Evolutionary conservation across 306 rosid species (phyloP).

Genomic region (Pyrus betulifolia): DNA sequence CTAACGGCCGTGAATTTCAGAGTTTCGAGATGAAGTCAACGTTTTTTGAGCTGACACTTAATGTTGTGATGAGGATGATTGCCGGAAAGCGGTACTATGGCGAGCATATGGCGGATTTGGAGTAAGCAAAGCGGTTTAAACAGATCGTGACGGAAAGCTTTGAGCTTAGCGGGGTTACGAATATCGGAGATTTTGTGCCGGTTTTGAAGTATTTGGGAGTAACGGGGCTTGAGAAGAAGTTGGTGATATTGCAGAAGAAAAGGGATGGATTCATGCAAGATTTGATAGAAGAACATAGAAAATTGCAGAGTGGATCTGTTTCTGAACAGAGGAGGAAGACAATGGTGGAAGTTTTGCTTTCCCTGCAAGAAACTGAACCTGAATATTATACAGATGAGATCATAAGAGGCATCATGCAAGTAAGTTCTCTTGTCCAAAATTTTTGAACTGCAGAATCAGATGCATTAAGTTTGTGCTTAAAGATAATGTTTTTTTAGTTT

Average conservation of each 20-base stretch:
- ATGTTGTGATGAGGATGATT: constrained; percentile 32
- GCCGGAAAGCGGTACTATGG: constrained; percentile 36
- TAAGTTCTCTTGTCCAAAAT: not conserved
- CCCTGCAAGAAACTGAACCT: constrained; percentile 21
- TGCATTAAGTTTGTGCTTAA: not conserved
- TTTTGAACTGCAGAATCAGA: not conserved
- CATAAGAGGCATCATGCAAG: constrained; percentile 22
- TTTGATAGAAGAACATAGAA: constrained; percentile 13
- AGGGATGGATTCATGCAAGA: constrained; percentile 14
- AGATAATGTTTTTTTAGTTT: not conserved
- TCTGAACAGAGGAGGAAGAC: not conserved
- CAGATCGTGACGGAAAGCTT: constrained; percentile 7
- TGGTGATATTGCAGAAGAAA: constrained; percentile 7
- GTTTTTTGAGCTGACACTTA: constrained; percentile 21
- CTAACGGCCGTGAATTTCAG: constrained; percentile 1
- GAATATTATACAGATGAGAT: constrained; percentile 22
- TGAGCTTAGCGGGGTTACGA: not conserved
- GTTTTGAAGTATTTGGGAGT: not conserved
- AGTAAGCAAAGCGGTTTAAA: constrained; percentile 16
- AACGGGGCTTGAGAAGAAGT: constrained; percentile 7
- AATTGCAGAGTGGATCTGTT: not conserved
- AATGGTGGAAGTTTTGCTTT: constrained; percentile 14
- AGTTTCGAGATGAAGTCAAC: constrained; percentile 1
- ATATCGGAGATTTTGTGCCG: constrained; percentile 9
- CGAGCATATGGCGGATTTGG: not conserved